Evolutionary conservation across 139 green algal species (phyloP).

Genomic region (Diplosphaera chodatii): DNA sequence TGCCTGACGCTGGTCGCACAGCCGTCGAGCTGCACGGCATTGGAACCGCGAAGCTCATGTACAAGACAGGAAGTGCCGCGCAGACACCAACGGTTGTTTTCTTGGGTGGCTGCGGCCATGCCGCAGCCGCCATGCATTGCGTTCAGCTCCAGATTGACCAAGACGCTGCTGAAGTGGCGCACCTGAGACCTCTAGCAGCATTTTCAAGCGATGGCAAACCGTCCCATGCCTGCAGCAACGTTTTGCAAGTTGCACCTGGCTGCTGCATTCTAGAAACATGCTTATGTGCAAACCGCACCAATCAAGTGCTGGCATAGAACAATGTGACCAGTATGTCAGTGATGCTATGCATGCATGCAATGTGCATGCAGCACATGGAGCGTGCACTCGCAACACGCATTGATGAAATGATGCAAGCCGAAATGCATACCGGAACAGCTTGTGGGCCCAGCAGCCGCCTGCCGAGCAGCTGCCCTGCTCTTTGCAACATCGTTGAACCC

Average conservation of each 20-base stretch:
- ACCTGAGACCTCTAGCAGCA: background rate
- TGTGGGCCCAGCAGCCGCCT: background rate
- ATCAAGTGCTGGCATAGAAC: too few species aligned
- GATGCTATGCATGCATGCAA: background rate
- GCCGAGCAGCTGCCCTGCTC: background rate
- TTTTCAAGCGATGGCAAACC: background rate
- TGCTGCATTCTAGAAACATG: too few species aligned
- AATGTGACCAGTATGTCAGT: too few species aligned
- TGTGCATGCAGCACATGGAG: background rate
- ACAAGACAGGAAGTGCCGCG: too few species aligned
- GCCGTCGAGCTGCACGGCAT: slow-evolving; percentile 32
- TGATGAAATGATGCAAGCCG: background rate
- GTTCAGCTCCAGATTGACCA: too few species aligned
- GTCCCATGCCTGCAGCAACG: background rate
- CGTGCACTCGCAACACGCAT: background rate
- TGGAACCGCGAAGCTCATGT: too few species aligned
- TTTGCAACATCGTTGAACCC: background rate
- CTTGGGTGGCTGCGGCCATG: too few species aligned
- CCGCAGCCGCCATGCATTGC: too few species aligned
- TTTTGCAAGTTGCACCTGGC: too few species aligned
- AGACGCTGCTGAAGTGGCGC: background rate
- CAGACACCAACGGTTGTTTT: too few species aligned
- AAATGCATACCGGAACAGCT: background rate
- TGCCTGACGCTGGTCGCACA: slow-evolving; percentile 24
- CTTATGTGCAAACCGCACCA: too few species aligned